Conservation (phyloP, 176 grass and related monocot species). For the Typha latifolia region DNA sequence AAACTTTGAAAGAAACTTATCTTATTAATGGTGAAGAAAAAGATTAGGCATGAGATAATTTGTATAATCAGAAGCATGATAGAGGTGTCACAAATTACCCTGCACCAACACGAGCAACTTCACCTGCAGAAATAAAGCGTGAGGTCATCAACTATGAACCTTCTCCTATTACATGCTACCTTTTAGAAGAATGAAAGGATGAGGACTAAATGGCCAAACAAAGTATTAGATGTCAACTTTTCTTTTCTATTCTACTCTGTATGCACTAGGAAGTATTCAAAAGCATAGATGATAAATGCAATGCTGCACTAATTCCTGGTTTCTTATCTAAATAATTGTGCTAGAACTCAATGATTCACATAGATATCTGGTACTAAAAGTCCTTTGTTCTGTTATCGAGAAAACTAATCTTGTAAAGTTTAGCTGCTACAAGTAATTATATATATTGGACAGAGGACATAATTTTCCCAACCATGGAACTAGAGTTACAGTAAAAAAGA, state of each 20-base stretch:
- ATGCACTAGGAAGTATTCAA: no score
- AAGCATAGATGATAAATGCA: no score
- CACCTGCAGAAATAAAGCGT: conserved; percentile 45
- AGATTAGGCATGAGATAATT: background rate
- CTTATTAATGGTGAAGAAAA: background rate
- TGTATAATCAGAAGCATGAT: background rate
- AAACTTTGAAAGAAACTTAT: background rate
- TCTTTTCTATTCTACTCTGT: no score
- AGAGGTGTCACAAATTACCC: conserved; percentile 50
- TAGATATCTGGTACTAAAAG: no score
- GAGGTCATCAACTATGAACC: background rate
- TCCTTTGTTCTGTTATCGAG: no score
- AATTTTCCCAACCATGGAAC: background rate
- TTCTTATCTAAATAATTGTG: no score
- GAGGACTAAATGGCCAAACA: background rate
- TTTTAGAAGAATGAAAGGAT: conserved; percentile 13
- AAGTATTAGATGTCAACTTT: background rate
- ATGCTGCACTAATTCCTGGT: no score
- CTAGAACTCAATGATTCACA: no score
- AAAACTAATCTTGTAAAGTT: no score
- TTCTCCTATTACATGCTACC: conserved; percentile 8
- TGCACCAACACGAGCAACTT: conserved; percentile 75
- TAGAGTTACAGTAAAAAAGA: background rate
- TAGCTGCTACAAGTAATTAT: background rate
- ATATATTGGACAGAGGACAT: background rate